phyloP scores from a whole-genome alignment of 225 moss, liverwort and hornwort genomes.

The Marchantia paleacea region DNA sequence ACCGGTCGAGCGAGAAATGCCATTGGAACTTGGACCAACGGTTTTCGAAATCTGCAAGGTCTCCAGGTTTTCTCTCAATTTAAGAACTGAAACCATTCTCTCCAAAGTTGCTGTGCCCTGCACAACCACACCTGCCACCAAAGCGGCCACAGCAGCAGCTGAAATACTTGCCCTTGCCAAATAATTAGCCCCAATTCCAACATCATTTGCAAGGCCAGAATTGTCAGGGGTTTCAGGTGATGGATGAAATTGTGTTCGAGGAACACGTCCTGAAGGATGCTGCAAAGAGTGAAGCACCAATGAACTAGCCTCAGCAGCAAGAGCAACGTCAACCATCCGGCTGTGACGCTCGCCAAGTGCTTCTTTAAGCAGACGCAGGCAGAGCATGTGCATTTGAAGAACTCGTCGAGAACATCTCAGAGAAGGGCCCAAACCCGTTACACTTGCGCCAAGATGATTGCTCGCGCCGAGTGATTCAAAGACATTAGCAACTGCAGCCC shows the following conservation, averaged over 20 bases:
- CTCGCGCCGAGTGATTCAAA: conserved; percentile 65
- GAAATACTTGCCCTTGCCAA: conserved; percentile 64
- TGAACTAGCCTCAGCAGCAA: conserved; percentile 70
- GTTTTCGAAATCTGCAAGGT: conserved; percentile 66
- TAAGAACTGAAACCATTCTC: conserved; percentile 82
- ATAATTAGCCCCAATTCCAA: conserved; percentile 44
- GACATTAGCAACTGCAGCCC: conserved; percentile 58
- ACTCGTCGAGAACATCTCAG: conserved; percentile 73
- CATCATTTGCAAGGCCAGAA: conserved; percentile 56
- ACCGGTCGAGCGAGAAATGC: conserved; percentile 58
- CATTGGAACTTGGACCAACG: conserved; percentile 57
- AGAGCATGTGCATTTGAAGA: conserved; percentile 85
- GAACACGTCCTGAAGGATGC: conserved; percentile 62
- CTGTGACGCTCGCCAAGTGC: conserved; percentile 81
- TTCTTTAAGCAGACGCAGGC: conserved; percentile 82
- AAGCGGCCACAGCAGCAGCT: conserved; percentile 76
- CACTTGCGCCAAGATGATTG: conserved; percentile 28
- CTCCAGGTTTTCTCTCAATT: conserved; percentile 77
- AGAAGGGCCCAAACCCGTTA: conserved; percentile 27
- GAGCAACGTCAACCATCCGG: conserved; percentile 87
- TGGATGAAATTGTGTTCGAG: conserved; percentile 76
- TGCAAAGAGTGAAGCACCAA: conserved; percentile 63
- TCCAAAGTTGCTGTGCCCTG: conserved; percentile 80
- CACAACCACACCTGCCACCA: conserved; percentile 73
- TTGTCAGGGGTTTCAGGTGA: conserved; percentile 83